Evolutionary conservation across 768 basidiomycete genomes (phyloP).

Genomic region (Hypholoma sublateritium): DNA sequence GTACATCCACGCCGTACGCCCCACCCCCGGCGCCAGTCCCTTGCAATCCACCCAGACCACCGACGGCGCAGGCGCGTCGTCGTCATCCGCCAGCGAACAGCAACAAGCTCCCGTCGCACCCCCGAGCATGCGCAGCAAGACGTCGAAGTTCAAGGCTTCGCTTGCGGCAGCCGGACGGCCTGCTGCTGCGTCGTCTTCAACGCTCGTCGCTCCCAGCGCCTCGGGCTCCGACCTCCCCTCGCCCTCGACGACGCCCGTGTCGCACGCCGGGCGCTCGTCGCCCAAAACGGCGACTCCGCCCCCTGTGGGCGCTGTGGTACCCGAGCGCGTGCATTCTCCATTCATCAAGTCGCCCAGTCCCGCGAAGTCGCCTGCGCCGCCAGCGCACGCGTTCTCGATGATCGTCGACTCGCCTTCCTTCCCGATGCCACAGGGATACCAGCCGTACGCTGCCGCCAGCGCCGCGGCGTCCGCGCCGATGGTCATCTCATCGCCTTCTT

Average conservation of each 20-base stretch:
- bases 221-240: slow-evolving; percentile 13
- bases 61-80: background rate
- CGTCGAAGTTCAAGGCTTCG: slow-evolving; percentile 52
- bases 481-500: slow-evolving; percentile 6
- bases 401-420: slow-evolving; percentile 42
- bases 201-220: background rate
- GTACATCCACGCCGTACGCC: slow-evolving; percentile 26
- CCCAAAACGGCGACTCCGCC: slow-evolving; percentile 28
- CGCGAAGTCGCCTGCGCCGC: slow-evolving; percentile 2
- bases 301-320: slow-evolving; percentile 2
- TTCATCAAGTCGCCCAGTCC: slow-evolving; percentile 9
- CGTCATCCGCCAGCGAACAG: slow-evolving; percentile 7
- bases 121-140: slow-evolving; percentile 33
- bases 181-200: slow-evolving; percentile 6
- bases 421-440: slow-evolving; percentile 19
- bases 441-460: background rate
- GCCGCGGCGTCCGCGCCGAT: background rate
- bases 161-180: slow-evolving; percentile 32
- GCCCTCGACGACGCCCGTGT: slow-evolving; percentile 24
- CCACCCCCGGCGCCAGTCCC: background rate
- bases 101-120: slow-evolving; percentile 23
- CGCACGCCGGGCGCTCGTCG: slow-evolving; percentile 29
- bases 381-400: slow-evolving; percentile 24
- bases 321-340: slow-evolving; percentile 1
- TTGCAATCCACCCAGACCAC: background rate